Percentiles rank a stretch among this genome's conserved stretches.
phyloP scores from a whole-genome alignment of 208 protist genomes.

The Trypanosoma mega region DNA sequence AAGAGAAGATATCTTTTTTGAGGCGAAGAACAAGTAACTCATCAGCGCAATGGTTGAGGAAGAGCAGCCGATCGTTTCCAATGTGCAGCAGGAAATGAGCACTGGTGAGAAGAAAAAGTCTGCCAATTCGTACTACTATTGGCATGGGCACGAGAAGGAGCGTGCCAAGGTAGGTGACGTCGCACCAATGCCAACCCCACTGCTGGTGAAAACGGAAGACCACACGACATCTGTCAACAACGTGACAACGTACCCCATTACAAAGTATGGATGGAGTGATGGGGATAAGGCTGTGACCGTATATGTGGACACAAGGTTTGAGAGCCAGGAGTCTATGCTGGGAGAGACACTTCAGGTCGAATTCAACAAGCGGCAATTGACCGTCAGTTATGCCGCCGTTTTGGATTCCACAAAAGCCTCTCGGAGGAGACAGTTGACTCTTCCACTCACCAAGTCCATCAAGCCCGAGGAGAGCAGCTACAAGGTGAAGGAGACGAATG shows the following conservation, averaged over 20 bases:
- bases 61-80: not conserved
- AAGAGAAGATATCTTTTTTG: conserved; percentile 8
- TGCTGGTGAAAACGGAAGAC: conserved; percentile 53
- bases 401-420: conserved; percentile 18
- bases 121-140: conserved; percentile 85
- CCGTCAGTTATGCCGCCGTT: conserved; percentile 33
- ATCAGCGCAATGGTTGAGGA: not conserved
- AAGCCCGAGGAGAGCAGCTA: conserved; percentile 40
- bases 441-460: conserved; percentile 53
- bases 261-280: conserved; percentile 80
- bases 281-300: conserved; percentile 60
- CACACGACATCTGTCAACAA: conserved; percentile 4
- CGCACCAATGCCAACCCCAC: conserved; percentile 67
- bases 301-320: conserved; percentile 57
- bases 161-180: conserved; percentile 80
- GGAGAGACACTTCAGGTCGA: conserved; percentile 35
- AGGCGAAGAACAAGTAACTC: not conserved
- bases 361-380: conserved; percentile 36
- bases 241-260: conserved; percentile 20
- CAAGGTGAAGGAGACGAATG: conserved; percentile 48
- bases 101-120: conserved; percentile 32
- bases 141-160: conserved; percentile 85
- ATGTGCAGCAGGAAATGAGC: not conserved
- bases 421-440: conserved; percentile 32
- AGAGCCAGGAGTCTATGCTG: conserved; percentile 39